Evolutionary conservation across 2,329 filamentous ascomycete genomes (phyloP).

Genomic region (Fusarium sp.): DNA sequence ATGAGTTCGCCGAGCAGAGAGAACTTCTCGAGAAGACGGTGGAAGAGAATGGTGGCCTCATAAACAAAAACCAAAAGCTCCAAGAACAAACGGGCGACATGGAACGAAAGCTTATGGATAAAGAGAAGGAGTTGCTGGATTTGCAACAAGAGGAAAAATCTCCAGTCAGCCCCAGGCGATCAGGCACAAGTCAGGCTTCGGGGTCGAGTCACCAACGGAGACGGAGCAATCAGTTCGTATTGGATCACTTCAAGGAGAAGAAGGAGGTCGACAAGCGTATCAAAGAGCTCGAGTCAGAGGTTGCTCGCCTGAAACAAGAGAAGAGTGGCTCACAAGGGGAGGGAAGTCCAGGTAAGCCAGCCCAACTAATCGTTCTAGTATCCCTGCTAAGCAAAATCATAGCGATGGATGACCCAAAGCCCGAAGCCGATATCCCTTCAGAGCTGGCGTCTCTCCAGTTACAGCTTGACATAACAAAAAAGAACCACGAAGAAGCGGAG

Average conservation of each 20-base stretch:
- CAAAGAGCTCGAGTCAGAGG: not conserved
- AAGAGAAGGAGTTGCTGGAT: not conserved
- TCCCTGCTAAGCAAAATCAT: not conserved
- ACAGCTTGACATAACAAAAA: not conserved
- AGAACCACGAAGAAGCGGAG: not conserved
- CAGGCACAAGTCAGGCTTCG: too few relatives aligned
- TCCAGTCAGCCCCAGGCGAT: not conserved
- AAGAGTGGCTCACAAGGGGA: too few relatives aligned
- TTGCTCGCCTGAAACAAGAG: too few relatives aligned
- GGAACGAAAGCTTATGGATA: not conserved
- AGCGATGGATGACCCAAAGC: not conserved
- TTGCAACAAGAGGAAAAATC: not conserved
- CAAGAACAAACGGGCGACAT: not conserved
- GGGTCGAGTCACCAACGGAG: not conserved
- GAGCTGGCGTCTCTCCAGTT: not conserved
- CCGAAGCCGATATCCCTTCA: not conserved
- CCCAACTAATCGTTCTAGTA: not conserved
- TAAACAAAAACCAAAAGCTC: not conserved
- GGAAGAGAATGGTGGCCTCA: not conserved
- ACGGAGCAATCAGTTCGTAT: not conserved
- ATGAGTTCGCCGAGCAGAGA: slow-evolving; percentile 5
- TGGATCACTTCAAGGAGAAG: not conserved
- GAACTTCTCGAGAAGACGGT: not conserved
- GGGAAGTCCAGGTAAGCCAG: too few relatives aligned
- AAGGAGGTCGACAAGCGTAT: too few relatives aligned